Evolutionary conservation across 306 rosid genomes (phyloP).

Genomic region (Crataegus laevigata): DNA sequence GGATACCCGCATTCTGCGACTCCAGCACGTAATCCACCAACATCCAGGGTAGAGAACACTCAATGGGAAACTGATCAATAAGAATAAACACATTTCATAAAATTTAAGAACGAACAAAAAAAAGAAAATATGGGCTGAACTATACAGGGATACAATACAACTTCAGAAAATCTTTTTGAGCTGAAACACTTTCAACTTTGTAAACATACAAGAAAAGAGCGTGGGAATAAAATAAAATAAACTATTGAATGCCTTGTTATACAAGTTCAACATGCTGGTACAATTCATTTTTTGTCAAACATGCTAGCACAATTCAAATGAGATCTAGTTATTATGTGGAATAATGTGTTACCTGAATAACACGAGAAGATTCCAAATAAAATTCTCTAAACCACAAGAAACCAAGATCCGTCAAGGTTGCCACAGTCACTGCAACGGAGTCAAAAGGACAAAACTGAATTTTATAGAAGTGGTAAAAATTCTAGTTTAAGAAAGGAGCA

Average conservation of each 20-base stretch:
- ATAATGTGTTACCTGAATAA: constrained; percentile 70
- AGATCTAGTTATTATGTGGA: background rate
- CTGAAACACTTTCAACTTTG: background rate
- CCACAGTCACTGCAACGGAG: constrained; percentile 65
- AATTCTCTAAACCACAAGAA: constrained; percentile 98
- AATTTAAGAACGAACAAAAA: background rate
- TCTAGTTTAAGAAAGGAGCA: background rate
- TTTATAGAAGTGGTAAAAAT: background rate
- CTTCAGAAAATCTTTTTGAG: background rate
- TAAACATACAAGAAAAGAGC: background rate
- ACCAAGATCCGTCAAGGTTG: constrained; percentile 90
- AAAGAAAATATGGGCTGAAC: background rate
- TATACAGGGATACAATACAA: background rate
- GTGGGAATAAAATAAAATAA: background rate
- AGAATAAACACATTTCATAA: constrained; percentile 21
- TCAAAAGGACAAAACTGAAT: background rate
- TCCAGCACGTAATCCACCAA: constrained; percentile 87
- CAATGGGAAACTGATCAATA: constrained; percentile 71
- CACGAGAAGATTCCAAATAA: constrained; percentile 94
- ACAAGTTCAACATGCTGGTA: background rate
- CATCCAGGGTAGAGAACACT: constrained; percentile 99
- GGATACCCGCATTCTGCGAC: constrained; percentile 80
- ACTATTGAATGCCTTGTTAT: background rate
- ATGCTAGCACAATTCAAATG: background rate
- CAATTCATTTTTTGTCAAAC: background rate